Evolutionary conservation across 164 flowering plant genomes (phyloP).

Genomic region (Liquidambar formosana): DNA sequence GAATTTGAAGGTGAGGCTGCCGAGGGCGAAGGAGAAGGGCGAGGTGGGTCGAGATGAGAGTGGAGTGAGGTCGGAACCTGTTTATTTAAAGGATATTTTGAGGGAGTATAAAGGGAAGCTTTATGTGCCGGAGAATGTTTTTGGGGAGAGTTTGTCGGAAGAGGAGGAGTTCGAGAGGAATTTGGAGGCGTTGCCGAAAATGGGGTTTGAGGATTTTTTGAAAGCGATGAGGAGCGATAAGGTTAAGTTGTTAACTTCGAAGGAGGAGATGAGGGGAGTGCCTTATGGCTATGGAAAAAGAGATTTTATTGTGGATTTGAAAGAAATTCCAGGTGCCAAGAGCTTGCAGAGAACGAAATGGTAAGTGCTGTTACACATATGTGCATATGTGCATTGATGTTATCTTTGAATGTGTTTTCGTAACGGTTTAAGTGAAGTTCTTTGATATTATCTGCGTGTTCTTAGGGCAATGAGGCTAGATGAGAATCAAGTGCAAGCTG

Average conservation of each 20-base stretch:
- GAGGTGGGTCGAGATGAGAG: conserved; percentile 20
- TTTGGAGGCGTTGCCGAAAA: conserved; percentile 65
- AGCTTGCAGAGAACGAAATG: conserved; percentile 79
- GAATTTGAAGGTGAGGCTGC: conserved; percentile 30
- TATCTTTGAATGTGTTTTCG: neutral
- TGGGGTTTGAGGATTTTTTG: conserved; percentile 69
- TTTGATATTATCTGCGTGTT: conserved; percentile 12
- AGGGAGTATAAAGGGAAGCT: conserved; percentile 86
- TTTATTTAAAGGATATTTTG: conserved; percentile 77
- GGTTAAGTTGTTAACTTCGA: conserved; percentile 73
- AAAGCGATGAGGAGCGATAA: conserved; percentile 57
- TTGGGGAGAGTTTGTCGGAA: conserved; percentile 61
- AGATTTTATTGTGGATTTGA: conserved; percentile 75
- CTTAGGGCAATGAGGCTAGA: conserved; percentile 71
- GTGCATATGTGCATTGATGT: neutral
- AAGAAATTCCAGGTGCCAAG: conserved; percentile 83
- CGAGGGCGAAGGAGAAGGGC: conserved; percentile 14
- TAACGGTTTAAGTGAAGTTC: neutral
- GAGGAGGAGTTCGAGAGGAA: conserved; percentile 73
- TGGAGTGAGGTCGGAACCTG: conserved; percentile 30
- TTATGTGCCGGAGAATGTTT: conserved; percentile 86
- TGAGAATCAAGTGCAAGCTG: conserved; percentile 45
- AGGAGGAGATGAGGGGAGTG: conserved; percentile 32
- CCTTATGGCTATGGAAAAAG: conserved; percentile 29
- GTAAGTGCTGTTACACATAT: conserved; percentile 28